Evolutionary conservation across 2,329 filamentous ascomycete genomes (phyloP), one percentile per base, ranked within the genome.

Genomic region (Eurotiales sp.): DNA sequence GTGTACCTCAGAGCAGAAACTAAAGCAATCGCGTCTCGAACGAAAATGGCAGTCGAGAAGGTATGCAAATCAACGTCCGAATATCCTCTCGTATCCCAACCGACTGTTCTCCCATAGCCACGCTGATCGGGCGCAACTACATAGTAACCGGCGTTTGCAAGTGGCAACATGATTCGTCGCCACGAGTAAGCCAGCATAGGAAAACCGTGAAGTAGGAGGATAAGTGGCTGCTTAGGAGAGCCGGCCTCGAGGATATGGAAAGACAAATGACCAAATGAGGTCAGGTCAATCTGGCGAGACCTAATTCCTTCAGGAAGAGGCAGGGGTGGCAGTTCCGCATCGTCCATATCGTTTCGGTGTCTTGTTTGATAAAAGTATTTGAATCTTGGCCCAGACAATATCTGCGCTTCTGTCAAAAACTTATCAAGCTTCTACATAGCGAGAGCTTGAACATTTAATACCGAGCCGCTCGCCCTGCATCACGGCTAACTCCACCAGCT

Each of bases 151-250:
- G 76, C 72, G 0, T 69, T 65, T 3, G 84, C 80, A n/a, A 88
- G 71, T 0, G 70, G 62, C 6, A 77, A 75, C 59, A 88, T 75
- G 30, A 87, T 68, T 50, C 82, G 81, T 44, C 84, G 79, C 83
- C 84, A 88, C 39, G 83, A 86, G 63, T 79, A 87, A 22, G 84
- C 82, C 2, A 87, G 72, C 61, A 87, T 84, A 1, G 85, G 85
- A 55, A 81, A 88, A 23, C 84, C 85, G 64, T 86, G 84, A 42
- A 80, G 76, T 41, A 85, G 77, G 5, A 87, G 64, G 10, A 86
- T 67, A 8, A 86, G 72, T 1, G 83, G 83, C 8, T 62, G 50
- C 2, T 69, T 64, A 29, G 66, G 63, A 34, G 71, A 64, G 39
- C 81, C 80, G n/a, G 81, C 73, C 56, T 79, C 76, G 14, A 86